Conservation (phyloP, 2,329 filamentous ascomycete genomes). For the Epichloe sp. region DNA sequence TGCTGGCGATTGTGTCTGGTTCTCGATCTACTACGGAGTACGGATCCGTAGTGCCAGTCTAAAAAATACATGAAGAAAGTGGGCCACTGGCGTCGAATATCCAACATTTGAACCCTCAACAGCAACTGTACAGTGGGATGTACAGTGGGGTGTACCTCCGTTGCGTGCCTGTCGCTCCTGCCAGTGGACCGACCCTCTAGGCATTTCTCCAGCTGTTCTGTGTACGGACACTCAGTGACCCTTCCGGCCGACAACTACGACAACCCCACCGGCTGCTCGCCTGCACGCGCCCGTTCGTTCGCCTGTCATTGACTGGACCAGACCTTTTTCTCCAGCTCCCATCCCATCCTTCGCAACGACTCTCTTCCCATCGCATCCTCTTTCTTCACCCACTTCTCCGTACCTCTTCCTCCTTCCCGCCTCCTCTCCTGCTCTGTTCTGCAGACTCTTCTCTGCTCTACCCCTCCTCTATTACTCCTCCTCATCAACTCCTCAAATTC, state of each 20-base stretch:
- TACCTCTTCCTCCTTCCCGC: slow-evolving; percentile 3
- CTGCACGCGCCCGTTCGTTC: background rate
- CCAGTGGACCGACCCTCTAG: no score
- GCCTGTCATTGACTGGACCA: background rate
- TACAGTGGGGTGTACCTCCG: no score
- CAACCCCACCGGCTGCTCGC: background rate
- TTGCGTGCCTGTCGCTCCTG: no score
- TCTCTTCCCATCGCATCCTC: slow-evolving; percentile 4
- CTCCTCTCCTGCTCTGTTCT: background rate
- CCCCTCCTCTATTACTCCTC: background rate
- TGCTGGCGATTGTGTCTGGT: no score
- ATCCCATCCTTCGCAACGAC: slow-evolving; percentile 1
- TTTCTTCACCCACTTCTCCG: background rate
- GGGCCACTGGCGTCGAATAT: no score
- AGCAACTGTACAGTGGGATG: no score
- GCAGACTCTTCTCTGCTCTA: slow-evolving; percentile 2
- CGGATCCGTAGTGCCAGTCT: no score
- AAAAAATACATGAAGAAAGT: no score
- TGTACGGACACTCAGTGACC: background rate
- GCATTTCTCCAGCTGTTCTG: no score
- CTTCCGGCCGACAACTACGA: background rate
- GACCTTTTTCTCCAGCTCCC: slow-evolving; percentile 1
- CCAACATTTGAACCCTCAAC: no score
- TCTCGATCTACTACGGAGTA: no score
- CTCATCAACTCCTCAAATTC: no score